phyloP scores from a whole-genome alignment of 1,139 yeast genomes.

The Arxiozyma slooffiae region DNA sequence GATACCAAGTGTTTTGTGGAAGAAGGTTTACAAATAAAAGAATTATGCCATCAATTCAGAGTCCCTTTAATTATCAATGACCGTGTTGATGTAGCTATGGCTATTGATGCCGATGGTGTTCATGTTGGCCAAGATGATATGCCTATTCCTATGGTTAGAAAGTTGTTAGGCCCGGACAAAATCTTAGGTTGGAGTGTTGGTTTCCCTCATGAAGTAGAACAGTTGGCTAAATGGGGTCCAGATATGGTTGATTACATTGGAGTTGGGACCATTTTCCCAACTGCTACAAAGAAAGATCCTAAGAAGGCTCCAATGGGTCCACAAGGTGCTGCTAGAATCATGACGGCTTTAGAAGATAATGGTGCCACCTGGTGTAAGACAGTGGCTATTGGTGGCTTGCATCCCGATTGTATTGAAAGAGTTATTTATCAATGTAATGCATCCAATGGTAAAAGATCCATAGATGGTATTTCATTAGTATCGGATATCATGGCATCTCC shows the following conservation, averaged over 20 bases:
- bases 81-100: conserved; percentile 80
- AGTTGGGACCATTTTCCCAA: conserved; percentile 71
- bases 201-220: conserved; percentile 45
- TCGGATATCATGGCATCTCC: conserved; percentile 70
- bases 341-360: conserved; percentile 40
- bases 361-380: conserved; percentile 38
- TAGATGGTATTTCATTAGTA: conserved; percentile 81
- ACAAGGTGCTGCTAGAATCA: conserved; percentile 49
- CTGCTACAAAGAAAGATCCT: conserved; percentile 59
- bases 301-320: conserved; percentile 52
- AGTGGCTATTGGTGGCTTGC: conserved; percentile 85
- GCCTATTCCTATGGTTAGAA: conserved; percentile 52
- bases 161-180: conserved; percentile 59
- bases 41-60: conserved; percentile 45
- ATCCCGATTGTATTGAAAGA: conserved; percentile 49
- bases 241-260: conserved; percentile 72
- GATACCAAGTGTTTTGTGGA: conserved; percentile 60
- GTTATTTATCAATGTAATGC: conserved; percentile 42
- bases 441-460: conserved; percentile 36
- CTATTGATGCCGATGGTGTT: conserved; percentile 83
- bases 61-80: conserved; percentile 84
- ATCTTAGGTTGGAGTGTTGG: conserved; percentile 76
- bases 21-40: conserved; percentile 52
- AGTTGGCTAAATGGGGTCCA: conserved; percentile 42
- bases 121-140: conserved; percentile 94